Percentiles rank a stretch among this genome's conserved stretches.
phyloP scores from a whole-genome alignment of 2,329 filamentous ascomycete genomes.

The Hymenotorrendiella dingleyae region DNA sequence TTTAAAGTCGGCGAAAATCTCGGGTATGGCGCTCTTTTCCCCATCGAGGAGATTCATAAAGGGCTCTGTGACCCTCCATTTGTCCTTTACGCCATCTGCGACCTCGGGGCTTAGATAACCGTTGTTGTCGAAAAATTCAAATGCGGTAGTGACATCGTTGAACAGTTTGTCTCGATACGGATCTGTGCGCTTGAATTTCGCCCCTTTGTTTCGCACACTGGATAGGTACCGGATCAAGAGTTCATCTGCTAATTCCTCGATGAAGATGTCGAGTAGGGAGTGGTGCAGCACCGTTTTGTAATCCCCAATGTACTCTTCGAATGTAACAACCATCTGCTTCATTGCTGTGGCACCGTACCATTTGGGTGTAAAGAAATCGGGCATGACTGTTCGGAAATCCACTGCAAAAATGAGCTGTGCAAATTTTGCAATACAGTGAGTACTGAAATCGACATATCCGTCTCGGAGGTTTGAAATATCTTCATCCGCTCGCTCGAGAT shows the following conservation, averaged over 20 bases:
- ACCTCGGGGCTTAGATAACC: conserved; percentile 57
- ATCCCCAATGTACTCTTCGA: conserved; percentile 90
- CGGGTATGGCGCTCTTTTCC: conserved; percentile 66
- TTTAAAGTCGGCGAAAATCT: conserved; percentile 81
- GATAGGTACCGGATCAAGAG: conserved; percentile 80
- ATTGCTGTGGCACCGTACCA: conserved; percentile 88
- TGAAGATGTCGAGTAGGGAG: conserved; percentile 81
- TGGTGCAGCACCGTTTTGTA: conserved; percentile 81
- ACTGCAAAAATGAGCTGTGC: conserved; percentile 81
- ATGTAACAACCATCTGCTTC: conserved; percentile 89
- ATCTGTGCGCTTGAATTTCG: conserved; percentile 80
- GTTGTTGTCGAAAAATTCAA: conserved; percentile 76
- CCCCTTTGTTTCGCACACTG: conserved; percentile 80
- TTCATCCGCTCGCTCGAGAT: conserved; percentile 65
- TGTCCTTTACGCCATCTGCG: conserved; percentile 71
- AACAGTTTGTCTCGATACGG: conserved; percentile 90
- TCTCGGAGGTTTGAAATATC: conserved; percentile 75
- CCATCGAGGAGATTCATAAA: conserved; percentile 76
- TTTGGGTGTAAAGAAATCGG: conserved; percentile 81
- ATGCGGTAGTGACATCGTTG: conserved; percentile 84
- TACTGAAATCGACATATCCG: conserved; percentile 91
- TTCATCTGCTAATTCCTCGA: conserved; percentile 90
- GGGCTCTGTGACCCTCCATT: conserved; percentile 85
- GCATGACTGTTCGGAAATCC: conserved; percentile 78
- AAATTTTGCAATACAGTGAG: conserved; percentile 85